phyloP scores from a whole-genome alignment of 129 eudicot genomes.

The Apium graveolens region DNA sequence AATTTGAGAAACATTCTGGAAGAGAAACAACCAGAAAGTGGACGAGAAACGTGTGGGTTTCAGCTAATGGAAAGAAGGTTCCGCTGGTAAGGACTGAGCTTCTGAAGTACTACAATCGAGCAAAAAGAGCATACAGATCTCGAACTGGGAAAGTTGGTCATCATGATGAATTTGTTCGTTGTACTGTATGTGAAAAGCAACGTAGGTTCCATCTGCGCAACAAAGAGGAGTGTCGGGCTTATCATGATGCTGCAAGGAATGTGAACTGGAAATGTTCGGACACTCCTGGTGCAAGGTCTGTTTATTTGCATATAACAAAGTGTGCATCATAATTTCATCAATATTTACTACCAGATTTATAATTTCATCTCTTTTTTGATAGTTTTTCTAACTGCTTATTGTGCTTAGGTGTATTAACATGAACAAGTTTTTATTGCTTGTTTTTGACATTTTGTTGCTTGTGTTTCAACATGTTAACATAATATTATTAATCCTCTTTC shows the following conservation, averaged over 20 bases:
- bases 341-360: too few relatives aligned
- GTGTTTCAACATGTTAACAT: not conserved
- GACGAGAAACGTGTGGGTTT: conserved; percentile 65
- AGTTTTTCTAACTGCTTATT: too few relatives aligned
- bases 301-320: not conserved
- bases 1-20: conserved; percentile 77
- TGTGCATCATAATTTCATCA: not conserved
- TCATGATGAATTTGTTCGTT: conserved; percentile 59
- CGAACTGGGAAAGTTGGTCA: conserved; percentile 43
- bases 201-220: conserved; percentile 65
- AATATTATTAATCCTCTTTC: not conserved
- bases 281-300: conserved; percentile 53
- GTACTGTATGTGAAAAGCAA: conserved; percentile 43
- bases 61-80: conserved; percentile 59
- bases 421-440: too few relatives aligned
- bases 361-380: too few relatives aligned
- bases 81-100: conserved; percentile 46
- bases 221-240: conserved; percentile 53
- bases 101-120: conserved; percentile 48
- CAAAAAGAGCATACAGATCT: conserved; percentile 32
- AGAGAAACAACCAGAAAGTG: conserved; percentile 67
- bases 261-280: conserved; percentile 53
- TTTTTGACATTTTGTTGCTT: too few relatives aligned
- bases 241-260: conserved; percentile 48
- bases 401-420: too few relatives aligned